phyloP scores from a whole-genome alignment of 1,284 basidiomycete genomes.

The Ustilago nuda region DNA sequence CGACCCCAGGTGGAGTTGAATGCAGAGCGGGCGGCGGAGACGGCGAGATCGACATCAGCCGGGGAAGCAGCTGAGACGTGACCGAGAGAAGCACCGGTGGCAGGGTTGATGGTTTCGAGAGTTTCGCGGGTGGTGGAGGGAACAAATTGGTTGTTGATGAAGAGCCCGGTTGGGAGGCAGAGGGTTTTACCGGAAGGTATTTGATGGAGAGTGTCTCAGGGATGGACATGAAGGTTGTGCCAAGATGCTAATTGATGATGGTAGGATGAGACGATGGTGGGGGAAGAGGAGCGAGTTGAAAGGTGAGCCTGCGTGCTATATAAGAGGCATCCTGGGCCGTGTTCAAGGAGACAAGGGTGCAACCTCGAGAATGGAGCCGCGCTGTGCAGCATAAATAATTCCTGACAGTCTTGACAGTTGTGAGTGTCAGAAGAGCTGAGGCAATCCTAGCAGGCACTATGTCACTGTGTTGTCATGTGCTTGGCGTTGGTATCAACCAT shows the following conservation, averaged over 20 bases:
- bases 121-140: slow-evolving; percentile 40
- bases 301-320: background rate
- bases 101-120: slow-evolving; percentile 55
- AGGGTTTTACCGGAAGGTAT: slow-evolving; percentile 58
- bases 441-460: no score
- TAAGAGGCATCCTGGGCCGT: no score
- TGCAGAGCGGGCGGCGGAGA: slow-evolving; percentile 52
- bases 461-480: no score
- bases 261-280: background rate
- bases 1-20: slow-evolving; percentile 56
- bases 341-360: no score
- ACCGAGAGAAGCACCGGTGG: slow-evolving; percentile 56
- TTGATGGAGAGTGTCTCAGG: slow-evolving; percentile 57
- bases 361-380: no score
- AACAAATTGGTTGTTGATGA: slow-evolving; percentile 60
- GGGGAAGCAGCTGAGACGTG: slow-evolving; percentile 48
- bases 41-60: slow-evolving; percentile 56
- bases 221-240: slow-evolving; percentile 32
- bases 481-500: no score
- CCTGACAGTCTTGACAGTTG: no score
- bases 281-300: background rate
- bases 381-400: no score
- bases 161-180: slow-evolving; percentile 51
- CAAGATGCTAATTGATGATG: background rate
- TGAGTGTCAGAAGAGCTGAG: no score